Evolutionary conservation across 345 rosid genomes (phyloP).

Genomic region (Arabis alpina): DNA sequence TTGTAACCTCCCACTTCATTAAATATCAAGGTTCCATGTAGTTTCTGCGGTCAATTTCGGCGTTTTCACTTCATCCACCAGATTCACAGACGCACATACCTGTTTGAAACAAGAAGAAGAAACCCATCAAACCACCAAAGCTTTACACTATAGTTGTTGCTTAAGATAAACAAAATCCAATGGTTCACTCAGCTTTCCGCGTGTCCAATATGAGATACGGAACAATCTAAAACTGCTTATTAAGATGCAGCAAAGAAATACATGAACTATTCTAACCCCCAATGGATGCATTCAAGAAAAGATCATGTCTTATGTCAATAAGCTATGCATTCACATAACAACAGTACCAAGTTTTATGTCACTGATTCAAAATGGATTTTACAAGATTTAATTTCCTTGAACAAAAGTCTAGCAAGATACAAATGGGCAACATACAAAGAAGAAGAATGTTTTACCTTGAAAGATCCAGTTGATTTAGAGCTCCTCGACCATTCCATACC

Average conservation of each 20-base stretch:
- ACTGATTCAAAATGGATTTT: constrained; percentile 3
- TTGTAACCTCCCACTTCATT: constrained; percentile 18
- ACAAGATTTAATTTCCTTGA: neutral
- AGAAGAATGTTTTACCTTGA: constrained; percentile 58
- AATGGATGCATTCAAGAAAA: neutral
- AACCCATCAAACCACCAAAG: neutral
- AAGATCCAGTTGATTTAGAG: constrained; percentile 59
- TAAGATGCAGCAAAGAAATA: neutral
- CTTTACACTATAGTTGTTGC: neutral
- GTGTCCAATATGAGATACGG: neutral
- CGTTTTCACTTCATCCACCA: constrained; percentile 64
- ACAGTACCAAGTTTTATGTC: neutral
- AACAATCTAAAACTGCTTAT: neutral
- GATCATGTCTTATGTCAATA: neutral
- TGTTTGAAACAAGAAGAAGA: constrained; percentile 30
- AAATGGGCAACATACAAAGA: too few relatives aligned
- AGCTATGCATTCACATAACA: neutral
- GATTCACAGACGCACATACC: constrained; percentile 68
- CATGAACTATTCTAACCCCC: neutral
- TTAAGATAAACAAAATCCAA: neutral
- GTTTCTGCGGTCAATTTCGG: constrained; percentile 79
- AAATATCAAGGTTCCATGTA: constrained; percentile 78
- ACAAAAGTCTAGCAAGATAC: neutral
- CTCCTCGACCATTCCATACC: constrained; percentile 85
- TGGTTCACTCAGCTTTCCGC: too few relatives aligned